phyloP scores from a whole-genome alignment of 2,329 filamentous ascomycete species.

The Hymenoscyphus scutula region DNA sequence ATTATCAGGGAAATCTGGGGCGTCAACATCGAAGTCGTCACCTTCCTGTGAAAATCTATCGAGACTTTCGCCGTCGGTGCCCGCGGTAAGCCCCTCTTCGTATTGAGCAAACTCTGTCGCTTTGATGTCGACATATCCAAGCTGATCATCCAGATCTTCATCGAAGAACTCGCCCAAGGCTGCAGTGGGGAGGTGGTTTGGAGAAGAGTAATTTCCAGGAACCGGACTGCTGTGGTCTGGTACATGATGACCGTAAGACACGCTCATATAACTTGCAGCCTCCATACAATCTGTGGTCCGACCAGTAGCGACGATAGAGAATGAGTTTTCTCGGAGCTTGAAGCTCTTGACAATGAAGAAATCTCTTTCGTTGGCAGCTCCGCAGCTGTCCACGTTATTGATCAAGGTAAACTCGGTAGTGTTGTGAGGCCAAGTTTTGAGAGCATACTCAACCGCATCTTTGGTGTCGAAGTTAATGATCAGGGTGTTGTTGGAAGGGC shows the following conservation, averaged over 20 bases:
- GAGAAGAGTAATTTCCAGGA: not conserved
- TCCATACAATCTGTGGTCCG: not conserved
- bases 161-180: not conserved
- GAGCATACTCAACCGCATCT: not conserved
- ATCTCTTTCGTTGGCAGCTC: not conserved
- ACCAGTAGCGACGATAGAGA: not conserved
- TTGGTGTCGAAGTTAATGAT: conserved; percentile 1
- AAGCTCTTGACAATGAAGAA: not conserved
- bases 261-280: not conserved
- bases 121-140: conserved; percentile 1
- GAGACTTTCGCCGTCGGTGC: not conserved
- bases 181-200: not conserved
- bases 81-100: not conserved
- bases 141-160: not conserved
- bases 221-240: not conserved
- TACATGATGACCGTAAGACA: not conserved
- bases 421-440: not conserved
- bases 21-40: conserved; percentile 3
- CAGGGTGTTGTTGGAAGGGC: not conserved
- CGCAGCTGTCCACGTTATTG: not conserved
- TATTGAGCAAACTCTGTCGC: not conserved
- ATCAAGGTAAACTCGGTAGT: not conserved
- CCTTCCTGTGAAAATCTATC: not conserved
- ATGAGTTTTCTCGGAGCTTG: not conserved
- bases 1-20: not conserved